phyloP scores from a whole-genome alignment of 2,329 filamentous ascomycete genomes.

The Aschersonia sp. region DNA sequence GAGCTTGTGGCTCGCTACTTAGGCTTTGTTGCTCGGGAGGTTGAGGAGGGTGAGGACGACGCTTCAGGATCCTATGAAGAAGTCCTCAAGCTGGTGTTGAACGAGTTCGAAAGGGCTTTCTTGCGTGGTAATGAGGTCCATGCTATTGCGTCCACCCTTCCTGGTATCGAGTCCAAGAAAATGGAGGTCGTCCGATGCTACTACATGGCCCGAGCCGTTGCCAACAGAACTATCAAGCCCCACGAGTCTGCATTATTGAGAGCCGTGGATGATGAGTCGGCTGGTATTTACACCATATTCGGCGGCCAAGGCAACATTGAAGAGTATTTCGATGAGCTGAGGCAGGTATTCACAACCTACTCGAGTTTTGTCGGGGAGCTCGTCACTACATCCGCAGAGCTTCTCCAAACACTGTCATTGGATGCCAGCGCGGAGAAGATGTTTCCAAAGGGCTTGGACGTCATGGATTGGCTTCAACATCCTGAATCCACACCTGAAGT shows the following conservation, averaged over 20 bases:
- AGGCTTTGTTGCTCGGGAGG: constrained; percentile 74
- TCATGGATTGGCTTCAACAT: constrained; percentile 85
- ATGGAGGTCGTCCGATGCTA: constrained; percentile 79
- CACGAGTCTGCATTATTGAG: constrained; percentile 89
- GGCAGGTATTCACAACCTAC: constrained; percentile 83
- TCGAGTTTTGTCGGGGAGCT: constrained; percentile 80
- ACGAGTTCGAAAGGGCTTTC: constrained; percentile 93
- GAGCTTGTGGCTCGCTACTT: constrained; percentile 92
- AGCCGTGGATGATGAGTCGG: constrained; percentile 70
- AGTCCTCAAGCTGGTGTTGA: constrained; percentile 79
- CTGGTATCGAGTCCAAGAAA: constrained; percentile 89
- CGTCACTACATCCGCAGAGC: constrained; percentile 64
- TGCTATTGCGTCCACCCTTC: constrained; percentile 68
- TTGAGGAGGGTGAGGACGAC: constrained; percentile 86
- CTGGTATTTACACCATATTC: constrained; percentile 84
- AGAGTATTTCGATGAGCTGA: constrained; percentile 96
- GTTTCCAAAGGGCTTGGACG: constrained; percentile 91
- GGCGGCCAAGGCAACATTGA: constrained; percentile 98
- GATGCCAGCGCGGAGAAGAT: constrained; percentile 85
- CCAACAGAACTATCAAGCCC: constrained; percentile 73
- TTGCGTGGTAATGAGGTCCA: constrained; percentile 94
- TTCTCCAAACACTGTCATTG: constrained; percentile 71
- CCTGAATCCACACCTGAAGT: constrained; percentile 81
- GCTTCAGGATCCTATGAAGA: constrained; percentile 79
- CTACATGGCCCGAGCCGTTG: constrained; percentile 74